phyloP scores from a whole-genome alignment of 768 basidiomycete species.

The Mrakia blollopis region DNA sequence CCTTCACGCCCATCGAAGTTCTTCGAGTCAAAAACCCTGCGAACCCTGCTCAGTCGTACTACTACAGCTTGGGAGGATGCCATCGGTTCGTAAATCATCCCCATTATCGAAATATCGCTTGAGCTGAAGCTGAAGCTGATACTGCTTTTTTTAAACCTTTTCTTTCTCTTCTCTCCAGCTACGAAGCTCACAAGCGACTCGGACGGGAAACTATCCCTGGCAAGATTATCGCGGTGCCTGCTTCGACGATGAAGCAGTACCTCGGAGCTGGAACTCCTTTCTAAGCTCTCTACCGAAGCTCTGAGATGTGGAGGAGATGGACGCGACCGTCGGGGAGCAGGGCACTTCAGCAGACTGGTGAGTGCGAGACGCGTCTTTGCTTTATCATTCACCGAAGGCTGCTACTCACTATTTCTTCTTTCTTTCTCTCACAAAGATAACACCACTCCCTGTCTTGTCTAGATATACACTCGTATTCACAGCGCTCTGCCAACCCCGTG shows the following conservation, averaged over 20 bases:
- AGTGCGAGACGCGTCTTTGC: too few relatives aligned
- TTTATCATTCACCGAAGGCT: too few relatives aligned
- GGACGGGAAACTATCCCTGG: slow-evolving; percentile 41
- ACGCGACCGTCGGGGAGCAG: neutral
- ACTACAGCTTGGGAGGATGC: slow-evolving; percentile 45
- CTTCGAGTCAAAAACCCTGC: slow-evolving; percentile 37
- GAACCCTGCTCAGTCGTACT: slow-evolving; percentile 36
- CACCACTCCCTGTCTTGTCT: too few relatives aligned
- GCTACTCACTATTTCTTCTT: too few relatives aligned
- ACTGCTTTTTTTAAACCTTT: neutral
- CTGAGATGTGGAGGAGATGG: neutral
- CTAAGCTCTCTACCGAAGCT: slow-evolving; percentile 22
- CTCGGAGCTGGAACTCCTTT: slow-evolving; percentile 44
- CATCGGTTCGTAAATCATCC: slow-evolving; percentile 36
- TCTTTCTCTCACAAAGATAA: too few relatives aligned
- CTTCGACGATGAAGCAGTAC: slow-evolving; percentile 42
- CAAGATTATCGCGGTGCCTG: slow-evolving; percentile 44
- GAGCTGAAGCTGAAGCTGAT: neutral
- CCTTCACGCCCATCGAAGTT: slow-evolving; percentile 45
- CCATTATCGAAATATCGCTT: too few relatives aligned
- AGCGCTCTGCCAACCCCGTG: too few relatives aligned
- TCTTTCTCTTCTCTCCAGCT: slow-evolving; percentile 30
- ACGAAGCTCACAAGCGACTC: slow-evolving; percentile 44
- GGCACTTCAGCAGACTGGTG: too few relatives aligned
- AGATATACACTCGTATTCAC: too few relatives aligned